Evolutionary conservation across 2,329 filamentous ascomycete genomes (phyloP).

Genomic region (Dothidotthia symphoricarpi): DNA sequence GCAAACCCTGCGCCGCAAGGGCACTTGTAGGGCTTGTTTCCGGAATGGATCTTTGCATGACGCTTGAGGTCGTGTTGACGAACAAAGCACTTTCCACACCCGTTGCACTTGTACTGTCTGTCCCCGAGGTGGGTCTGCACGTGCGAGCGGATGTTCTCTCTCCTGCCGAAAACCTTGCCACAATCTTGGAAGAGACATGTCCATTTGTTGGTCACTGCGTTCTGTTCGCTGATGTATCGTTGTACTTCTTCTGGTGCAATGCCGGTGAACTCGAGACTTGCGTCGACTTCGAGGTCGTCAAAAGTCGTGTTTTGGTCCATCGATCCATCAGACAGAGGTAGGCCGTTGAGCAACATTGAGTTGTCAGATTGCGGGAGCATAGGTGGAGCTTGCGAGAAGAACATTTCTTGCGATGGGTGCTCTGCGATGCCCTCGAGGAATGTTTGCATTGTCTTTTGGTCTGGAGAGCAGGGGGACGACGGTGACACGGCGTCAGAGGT

Average conservation of each 20-base stretch:
- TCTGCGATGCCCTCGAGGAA: conserved; percentile 39
- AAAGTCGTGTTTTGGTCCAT: conserved; percentile 22
- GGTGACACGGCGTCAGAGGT: conserved; percentile 53
- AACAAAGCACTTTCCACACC: conserved; percentile 93
- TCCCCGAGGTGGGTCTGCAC: conserved; percentile 98
- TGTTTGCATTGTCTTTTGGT: conserved; percentile 33
- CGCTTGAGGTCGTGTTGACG: conserved; percentile 96
- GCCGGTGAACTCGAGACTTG: conserved; percentile 72
- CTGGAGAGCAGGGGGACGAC: conserved; percentile 40
- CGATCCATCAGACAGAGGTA: conserved; percentile 17
- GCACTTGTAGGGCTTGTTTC: conserved; percentile 92
- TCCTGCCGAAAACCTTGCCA: conserved; percentile 87
- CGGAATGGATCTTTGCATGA: conserved; percentile 95
- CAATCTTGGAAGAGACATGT: conserved; percentile 64
- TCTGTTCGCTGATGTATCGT: conserved; percentile 50
- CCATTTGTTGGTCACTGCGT: conserved; percentile 46
- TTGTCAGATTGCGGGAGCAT: conserved; percentile 28
- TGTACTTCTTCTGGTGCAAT: conserved; percentile 75
- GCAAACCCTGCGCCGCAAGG: conserved; percentile 94
- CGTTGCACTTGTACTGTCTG: conserved; percentile 88
- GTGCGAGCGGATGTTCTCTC: conserved; percentile 98
- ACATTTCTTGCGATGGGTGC: conserved; percentile 27
- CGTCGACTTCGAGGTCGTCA: conserved; percentile 48
- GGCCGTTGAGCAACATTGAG: conserved; percentile 17
- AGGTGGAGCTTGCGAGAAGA: conserved; percentile 32